Evolutionary conservation across 1,284 basidiomycete genomes (phyloP).

Genomic region (Puccinia hordei): DNA sequence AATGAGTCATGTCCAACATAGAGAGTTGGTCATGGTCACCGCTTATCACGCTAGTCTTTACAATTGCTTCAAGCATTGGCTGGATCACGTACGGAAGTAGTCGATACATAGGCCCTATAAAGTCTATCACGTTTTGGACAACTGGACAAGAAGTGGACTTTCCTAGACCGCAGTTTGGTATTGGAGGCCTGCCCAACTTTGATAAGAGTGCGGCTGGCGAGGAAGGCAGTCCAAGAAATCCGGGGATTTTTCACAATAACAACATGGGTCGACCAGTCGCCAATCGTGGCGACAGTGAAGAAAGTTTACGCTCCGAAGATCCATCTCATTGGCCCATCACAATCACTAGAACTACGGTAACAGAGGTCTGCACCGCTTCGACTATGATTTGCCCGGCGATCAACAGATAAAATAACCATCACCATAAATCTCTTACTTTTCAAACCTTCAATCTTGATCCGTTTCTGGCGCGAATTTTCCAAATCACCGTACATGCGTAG

Average conservation of each 20-base stretch:
- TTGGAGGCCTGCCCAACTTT: not conserved
- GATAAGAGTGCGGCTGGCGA: not conserved
- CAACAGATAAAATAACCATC: no score
- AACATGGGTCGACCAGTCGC: not conserved
- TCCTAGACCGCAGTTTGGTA: not conserved
- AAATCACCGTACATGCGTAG: no score
- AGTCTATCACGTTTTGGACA: constrained; percentile 49
- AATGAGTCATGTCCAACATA: not conserved
- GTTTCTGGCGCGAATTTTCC: no score
- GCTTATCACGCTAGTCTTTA: constrained; percentile 21
- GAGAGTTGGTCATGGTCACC: constrained; percentile 48
- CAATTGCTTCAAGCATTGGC: constrained; percentile 7
- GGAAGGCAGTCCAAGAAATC: not conserved
- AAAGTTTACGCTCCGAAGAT: constrained; percentile 1
- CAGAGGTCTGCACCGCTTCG: constrained; percentile 26
- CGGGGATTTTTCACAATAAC: not conserved
- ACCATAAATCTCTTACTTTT: no score
- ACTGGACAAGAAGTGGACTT: constrained; percentile 49
- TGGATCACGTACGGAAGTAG: constrained; percentile 44
- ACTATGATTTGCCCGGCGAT: not conserved
- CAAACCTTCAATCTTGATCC: no score
- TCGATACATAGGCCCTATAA: constrained; percentile 40
- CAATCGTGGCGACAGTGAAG: not conserved
- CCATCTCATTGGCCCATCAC: constrained; percentile 21
- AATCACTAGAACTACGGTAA: constrained; percentile 33